A percentile compares a stretch with the other conserved stretches of the same genome.
Conservation (phyloP, 495 filamentous ascomycete genomes). For the Penicillium lagena region DNA sequence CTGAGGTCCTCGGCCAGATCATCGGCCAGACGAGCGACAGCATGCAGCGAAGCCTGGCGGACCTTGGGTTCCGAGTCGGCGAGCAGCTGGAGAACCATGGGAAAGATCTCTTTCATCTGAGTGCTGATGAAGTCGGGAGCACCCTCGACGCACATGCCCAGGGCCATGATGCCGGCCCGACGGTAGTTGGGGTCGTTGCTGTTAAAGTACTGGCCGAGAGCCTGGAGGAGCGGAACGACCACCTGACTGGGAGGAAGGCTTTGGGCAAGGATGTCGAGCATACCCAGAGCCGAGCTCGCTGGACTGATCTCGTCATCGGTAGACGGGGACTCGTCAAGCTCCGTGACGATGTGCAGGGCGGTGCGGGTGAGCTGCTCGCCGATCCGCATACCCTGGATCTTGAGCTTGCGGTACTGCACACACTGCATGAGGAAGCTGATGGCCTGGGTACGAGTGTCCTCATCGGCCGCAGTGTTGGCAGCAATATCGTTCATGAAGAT, state of each 20-base stretch:
- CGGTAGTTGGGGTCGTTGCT: constrained; percentile 67
- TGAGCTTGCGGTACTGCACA: constrained; percentile 86
- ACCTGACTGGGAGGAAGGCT: constrained; percentile 91
- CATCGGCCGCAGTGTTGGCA: constrained; percentile 64
- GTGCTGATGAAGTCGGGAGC: constrained; percentile 94
- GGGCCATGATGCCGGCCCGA: constrained; percentile 82
- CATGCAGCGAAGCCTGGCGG: constrained; percentile 76
- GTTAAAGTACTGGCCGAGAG: constrained; percentile 73
- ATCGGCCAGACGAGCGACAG: constrained; percentile 82
- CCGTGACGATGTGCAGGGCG: constrained; percentile 78
- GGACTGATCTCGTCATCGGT: constrained; percentile 89
- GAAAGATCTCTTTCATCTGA: constrained; percentile 80
- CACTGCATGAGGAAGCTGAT: constrained; percentile 90
- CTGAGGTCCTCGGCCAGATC: constrained; percentile 86
- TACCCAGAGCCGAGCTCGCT: constrained; percentile 72
- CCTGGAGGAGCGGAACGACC: constrained; percentile 83
- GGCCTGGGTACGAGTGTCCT: constrained; percentile 82
- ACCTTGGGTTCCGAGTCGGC: constrained; percentile 77
- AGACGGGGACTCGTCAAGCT: constrained; percentile 64
- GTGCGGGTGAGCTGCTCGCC: constrained; percentile 82
- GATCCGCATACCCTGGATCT: constrained; percentile 80
- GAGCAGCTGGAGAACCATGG: constrained; percentile 76
- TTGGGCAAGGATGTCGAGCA: constrained; percentile 82
- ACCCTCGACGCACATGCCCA: constrained; percentile 93
- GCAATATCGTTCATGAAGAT: constrained; percentile 91